Evolutionary conservation across 2,329 filamentous ascomycete genomes (phyloP).

Genomic region (Xylariaceae sp.): DNA sequence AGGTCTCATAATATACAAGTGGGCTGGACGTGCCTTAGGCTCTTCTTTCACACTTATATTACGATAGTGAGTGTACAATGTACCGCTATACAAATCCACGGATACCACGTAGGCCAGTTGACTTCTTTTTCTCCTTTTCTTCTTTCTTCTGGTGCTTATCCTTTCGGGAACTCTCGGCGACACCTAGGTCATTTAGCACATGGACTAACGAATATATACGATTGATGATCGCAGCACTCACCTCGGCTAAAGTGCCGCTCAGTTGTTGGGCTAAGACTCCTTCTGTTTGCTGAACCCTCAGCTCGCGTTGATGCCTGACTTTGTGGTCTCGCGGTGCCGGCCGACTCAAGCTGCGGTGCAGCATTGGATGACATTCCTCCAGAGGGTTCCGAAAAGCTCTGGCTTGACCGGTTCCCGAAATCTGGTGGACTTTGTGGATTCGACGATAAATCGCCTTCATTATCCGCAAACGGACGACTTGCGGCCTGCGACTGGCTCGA

Average conservation of each 20-base stretch:
- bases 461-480: constrained; percentile 21
- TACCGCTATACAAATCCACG: constrained; percentile 18
- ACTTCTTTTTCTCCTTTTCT: constrained; percentile 11
- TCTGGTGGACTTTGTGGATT: constrained; percentile 39
- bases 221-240: constrained; percentile 29
- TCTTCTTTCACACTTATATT: background rate
- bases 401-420: constrained; percentile 37
- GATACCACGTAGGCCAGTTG: constrained; percentile 16
- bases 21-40: too few relatives aligned
- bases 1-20: too few relatives aligned
- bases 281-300: constrained; percentile 31
- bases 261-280: constrained; percentile 34
- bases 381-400: constrained; percentile 43
- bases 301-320: constrained; percentile 37
- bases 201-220: background rate
- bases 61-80: background rate
- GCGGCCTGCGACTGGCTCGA: constrained; percentile 24
- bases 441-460: constrained; percentile 37
- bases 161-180: constrained; percentile 9
- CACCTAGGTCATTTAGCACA: constrained; percentile 9
- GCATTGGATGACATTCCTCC: constrained; percentile 43
- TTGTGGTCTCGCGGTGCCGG: constrained; percentile 25
- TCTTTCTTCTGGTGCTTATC: constrained; percentile 15
- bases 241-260: constrained; percentile 47
- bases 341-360: constrained; percentile 40